Evolutionary conservation across 2,329 filamentous ascomycete species (phyloP).

Genomic region (Acephala macrosclerotiorum): DNA sequence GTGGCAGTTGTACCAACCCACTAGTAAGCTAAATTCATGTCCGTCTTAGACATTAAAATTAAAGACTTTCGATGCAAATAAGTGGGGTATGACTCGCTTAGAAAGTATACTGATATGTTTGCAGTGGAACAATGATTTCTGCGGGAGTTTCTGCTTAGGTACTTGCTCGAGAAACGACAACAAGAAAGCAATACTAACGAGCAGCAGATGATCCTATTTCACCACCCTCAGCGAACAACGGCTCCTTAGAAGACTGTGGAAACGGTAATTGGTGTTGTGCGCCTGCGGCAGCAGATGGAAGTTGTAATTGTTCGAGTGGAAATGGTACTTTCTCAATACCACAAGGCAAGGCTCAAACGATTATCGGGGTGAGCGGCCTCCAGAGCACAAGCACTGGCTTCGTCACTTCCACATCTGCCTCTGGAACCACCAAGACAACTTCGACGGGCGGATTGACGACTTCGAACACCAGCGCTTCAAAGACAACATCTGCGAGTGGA

Average conservation of each 20-base stretch:
- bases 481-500: background rate
- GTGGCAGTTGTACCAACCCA: conserved; percentile 14
- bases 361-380: conserved; percentile 8
- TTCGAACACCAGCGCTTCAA: background rate
- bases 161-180: conserved; percentile 2
- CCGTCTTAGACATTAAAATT: background rate
- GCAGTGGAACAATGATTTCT: conserved; percentile 10
- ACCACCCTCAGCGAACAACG: conserved; percentile 9
- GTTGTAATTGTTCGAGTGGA: conserved; percentile 13
- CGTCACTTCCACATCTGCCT: background rate
- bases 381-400: conserved; percentile 10
- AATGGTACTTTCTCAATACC: conserved; percentile 12
- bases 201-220: background rate
- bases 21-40: background rate
- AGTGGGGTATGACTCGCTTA: background rate
- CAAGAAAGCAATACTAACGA: background rate
- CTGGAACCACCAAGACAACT: background rate
- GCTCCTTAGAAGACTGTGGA: conserved; percentile 9
- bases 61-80: background rate
- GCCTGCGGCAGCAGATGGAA: conserved; percentile 7
- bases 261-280: conserved; percentile 14
- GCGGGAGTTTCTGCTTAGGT: conserved; percentile 16
- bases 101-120: background rate
- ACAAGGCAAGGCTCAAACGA: conserved; percentile 13
- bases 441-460: background rate